Evolutionary conservation across 208 protist species (phyloP), one percentile per base, ranked within the genome.

Genomic region (Acanthamoeba lenticulata): DNA sequence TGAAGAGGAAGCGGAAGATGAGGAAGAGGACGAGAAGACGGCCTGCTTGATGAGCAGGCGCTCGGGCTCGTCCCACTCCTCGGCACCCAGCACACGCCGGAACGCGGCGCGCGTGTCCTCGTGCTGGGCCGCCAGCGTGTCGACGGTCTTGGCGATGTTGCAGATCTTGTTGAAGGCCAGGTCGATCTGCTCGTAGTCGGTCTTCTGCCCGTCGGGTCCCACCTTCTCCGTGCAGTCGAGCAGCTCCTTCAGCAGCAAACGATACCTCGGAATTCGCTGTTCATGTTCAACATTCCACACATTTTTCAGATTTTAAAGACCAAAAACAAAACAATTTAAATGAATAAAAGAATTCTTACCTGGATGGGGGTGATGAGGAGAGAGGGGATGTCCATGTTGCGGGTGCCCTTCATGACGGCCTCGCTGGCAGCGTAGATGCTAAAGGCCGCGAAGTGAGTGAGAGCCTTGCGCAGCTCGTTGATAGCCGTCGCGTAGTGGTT

Each of bases 91-190:
- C n/a, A 93, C n/a, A 1, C 89, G 89, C 15, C 45, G 42, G 47
- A 93, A 93, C 5, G 60, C 89, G 4, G 47, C 45, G 44, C 81
- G 55, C n/a, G 89, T 93, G 38, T 93, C 47, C 45, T 93, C 89
- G 67, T 67, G 47, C 67, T 83, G 67, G 11, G 55, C 47, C 34
- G 89, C 89, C 19, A 2, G 38, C 29, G 65, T 47, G 42, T 93
- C 65, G 45, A 93, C 65, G 21, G 7, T 72, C 89, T 93, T 72
- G 57, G 89, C 44, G 34, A 93, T 81, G 42, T 52, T 93, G 89
- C 89, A 81, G 65, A 93, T 93, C 89, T 93, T 93, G 45, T 49
- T 81, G 67, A 83, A 81, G 17, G 89, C 89, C 27, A 72, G 67
- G 29, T 52, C 42, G 42, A 93, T 36, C 38, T 83, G 44, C 38